Conservation (phyloP, 768 basidiomycete genomes). For the Sistotremastrum niveocremeum region DNA sequence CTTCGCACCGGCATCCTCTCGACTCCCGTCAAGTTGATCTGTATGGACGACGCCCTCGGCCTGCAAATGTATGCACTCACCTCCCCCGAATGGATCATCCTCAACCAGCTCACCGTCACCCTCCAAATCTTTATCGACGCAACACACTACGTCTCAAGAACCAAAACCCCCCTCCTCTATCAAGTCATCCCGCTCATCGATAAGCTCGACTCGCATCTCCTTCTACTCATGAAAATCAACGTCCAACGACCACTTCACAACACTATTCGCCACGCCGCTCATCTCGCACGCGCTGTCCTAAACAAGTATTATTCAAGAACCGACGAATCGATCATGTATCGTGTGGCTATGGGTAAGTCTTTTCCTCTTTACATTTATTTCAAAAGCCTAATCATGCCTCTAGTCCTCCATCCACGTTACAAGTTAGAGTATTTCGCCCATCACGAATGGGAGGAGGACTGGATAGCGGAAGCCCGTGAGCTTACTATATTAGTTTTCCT, state of each 20-base stretch:
- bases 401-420: conserved; percentile 12
- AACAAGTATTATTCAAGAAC: conserved; percentile 11
- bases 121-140: conserved; percentile 6
- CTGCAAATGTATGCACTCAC: conserved; percentile 8
- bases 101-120: conserved; percentile 6
- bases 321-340: conserved; percentile 6
- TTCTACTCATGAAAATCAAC: no score
- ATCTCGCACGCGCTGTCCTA: conserved; percentile 1
- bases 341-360: conserved; percentile 10
- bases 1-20: conserved; percentile 7
- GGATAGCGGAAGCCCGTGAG: conserved; percentile 11
- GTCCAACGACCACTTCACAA: conserved; percentile 1
- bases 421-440: conserved; percentile 11
- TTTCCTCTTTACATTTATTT: neutral
- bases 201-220: conserved; percentile 6
- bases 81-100: conserved; percentile 11
- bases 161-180: conserved; percentile 9
- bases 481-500: no score
- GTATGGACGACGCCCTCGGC: conserved; percentile 8
- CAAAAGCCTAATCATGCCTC: neutral
- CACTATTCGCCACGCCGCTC: conserved; percentile 5
- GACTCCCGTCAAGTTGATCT: conserved; percentile 8
- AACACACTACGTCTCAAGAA: conserved; percentile 7
- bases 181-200: conserved; percentile 14
- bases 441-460: conserved; percentile 9